These are phyloP conservation scores for Babjeviella inositovora DNA, from an alignment of 805 yeast genomes.

Conservation along the genomic window DNA sequence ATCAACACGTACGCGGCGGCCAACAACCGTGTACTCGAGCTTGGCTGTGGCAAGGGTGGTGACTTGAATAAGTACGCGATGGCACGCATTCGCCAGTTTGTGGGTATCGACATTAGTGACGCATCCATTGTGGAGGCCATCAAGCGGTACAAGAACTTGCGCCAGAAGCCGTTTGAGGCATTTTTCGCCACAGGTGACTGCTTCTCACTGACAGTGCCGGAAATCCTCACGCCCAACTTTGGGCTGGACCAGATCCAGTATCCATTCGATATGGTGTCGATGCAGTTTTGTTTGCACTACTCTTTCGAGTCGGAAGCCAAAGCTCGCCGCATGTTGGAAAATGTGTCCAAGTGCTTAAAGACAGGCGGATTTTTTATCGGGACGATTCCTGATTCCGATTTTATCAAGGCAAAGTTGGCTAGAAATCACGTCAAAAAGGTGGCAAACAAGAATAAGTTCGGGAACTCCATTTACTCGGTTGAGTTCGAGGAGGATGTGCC, in stretches of 20 bases:
- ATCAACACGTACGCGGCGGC: conserved; percentile 50
- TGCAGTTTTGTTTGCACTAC: conserved; percentile 90
- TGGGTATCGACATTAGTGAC: conserved; percentile 88
- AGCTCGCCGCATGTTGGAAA: conserved; percentile 55
- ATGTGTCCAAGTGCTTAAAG: conserved; percentile 60
- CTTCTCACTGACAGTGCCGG: conserved; percentile 55
- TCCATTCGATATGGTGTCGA: conserved; percentile 78
- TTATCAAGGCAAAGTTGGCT: conserved; percentile 54
- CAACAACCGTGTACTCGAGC: conserved; percentile 52
- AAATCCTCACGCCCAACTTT: no score
- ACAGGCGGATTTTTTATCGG: conserved; percentile 86
- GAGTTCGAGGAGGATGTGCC: conserved; percentile 71
- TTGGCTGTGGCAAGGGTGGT: conserved; percentile 98
- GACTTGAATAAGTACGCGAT: conserved; percentile 82
- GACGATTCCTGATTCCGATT: conserved; percentile 86
- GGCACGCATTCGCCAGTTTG: conserved; percentile 56
- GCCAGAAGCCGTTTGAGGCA: conserved; percentile 49
- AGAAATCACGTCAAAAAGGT: conserved; percentile 23
- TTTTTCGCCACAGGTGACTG: conserved; percentile 90
- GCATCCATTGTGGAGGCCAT: conserved; percentile 76
- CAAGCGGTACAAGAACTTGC: conserved; percentile 41
- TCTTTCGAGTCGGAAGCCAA: conserved; percentile 81
- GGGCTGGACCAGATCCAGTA: conserved; percentile 52
- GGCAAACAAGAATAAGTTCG: conserved; percentile 51
- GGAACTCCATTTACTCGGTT: conserved; percentile 72